Evolutionary conservation across 2,329 filamentous ascomycete species (phyloP).

Genomic region (Pseudogymnoascus sp.): DNA sequence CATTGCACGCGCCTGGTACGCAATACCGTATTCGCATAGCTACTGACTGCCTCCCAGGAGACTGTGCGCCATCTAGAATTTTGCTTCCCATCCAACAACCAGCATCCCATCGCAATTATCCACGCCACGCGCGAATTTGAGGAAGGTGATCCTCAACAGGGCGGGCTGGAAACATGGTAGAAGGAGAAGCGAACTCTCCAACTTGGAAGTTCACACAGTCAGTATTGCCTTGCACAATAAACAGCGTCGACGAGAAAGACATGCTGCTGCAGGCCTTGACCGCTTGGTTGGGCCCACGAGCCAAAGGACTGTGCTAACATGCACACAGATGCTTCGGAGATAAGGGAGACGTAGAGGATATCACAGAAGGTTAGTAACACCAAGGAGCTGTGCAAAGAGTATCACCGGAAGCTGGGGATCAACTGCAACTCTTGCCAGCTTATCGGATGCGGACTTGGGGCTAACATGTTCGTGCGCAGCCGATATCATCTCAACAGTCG

Average conservation of each 20-base stretch:
- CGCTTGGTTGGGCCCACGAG: neutral
- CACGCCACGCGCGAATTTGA: conserved; percentile 15
- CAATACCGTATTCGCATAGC: neutral
- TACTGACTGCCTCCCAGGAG: neutral
- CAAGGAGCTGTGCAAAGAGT: neutral
- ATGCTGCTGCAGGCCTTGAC: neutral
- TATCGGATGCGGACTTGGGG: conserved; percentile 11
- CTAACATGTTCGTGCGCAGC: conserved; percentile 41
- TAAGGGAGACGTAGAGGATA: conserved; percentile 91
- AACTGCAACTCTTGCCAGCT: conserved; percentile 18
- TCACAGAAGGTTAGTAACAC: conserved; percentile 29
- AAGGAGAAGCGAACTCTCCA: conserved; percentile 85
- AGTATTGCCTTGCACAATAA: conserved; percentile 18
- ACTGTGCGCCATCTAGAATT: conserved; percentile 7
- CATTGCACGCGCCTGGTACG: conserved; percentile 1
- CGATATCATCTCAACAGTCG: conserved; percentile 86
- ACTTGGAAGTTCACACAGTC: conserved; percentile 99
- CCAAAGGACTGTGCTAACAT: conserved; percentile 20
- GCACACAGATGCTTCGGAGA: conserved; percentile 86
- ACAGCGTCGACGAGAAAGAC: neutral
- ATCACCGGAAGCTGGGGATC: neutral
- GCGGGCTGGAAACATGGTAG: conserved; percentile 65
- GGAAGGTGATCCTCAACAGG: conserved; percentile 23
- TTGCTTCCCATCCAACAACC: neutral
- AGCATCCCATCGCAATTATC: neutral